Percentiles rank a stretch among this genome's conserved stretches.
phyloP scores from a whole-genome alignment of 192 early-diverging fungal species.

The Linderina pennispora region DNA sequence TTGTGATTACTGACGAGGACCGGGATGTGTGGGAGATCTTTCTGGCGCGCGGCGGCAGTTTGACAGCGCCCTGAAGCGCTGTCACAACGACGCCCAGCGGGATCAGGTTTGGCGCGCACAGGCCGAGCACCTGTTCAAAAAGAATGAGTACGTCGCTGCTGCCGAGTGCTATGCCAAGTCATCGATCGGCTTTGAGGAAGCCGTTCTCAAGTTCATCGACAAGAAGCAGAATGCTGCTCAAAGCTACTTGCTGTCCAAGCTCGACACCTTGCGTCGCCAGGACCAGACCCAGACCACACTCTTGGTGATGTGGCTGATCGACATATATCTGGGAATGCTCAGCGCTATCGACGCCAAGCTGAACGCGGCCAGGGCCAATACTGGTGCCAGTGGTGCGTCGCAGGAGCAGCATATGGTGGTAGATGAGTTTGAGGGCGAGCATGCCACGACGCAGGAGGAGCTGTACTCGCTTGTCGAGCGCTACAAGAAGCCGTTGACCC shows the following conservation, averaged over 20 bases:
- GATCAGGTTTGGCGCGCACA: constrained; percentile 78
- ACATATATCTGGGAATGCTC: constrained; percentile 75
- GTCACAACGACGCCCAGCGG: constrained; percentile 63
- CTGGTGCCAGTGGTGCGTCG: not conserved
- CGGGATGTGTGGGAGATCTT: constrained; percentile 93
- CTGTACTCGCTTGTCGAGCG: constrained; percentile 66
- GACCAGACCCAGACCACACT: constrained; percentile 76
- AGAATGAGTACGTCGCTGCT: constrained; percentile 63
- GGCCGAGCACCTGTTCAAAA: constrained; percentile 79
- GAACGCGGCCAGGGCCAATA: constrained; percentile 16
- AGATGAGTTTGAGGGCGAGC: constrained; percentile 48
- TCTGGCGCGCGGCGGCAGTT: constrained; percentile 73
- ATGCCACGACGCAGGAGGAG: constrained; percentile 55
- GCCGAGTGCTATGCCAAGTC: constrained; percentile 85
- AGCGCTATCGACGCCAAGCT: constrained; percentile 60
- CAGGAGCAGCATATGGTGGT: too few relatives aligned
- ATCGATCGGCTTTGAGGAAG: constrained; percentile 80
- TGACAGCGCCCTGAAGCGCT: constrained; percentile 72
- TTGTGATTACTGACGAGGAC: constrained; percentile 89
- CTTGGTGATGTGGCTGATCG: constrained; percentile 82
- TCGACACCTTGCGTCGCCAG: constrained; percentile 63
- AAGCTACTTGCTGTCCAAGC: constrained; percentile 69
- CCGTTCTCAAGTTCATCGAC: constrained; percentile 72
- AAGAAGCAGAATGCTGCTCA: constrained; percentile 67
- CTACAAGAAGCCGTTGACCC: constrained; percentile 59